Base-by-base conservation (phyloP, 1,284 basidiomycete genomes). In the Ustilago cynodontis region DNA sequence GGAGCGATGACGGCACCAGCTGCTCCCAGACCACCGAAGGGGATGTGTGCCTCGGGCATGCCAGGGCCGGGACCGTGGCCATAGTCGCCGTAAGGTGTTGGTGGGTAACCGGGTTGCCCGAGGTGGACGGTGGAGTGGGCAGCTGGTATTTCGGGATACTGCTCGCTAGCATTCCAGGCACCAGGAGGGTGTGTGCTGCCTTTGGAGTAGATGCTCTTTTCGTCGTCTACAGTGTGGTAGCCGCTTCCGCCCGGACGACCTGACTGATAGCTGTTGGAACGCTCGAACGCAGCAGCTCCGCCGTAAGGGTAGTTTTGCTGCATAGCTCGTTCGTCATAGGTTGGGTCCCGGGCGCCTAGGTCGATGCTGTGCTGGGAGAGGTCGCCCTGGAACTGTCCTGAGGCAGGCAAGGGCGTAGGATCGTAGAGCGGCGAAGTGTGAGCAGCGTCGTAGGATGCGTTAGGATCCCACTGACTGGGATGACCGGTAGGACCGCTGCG, bases 151-250 rank as follows among this genome's bases (percentile, higher is more conserved):
- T 69, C 56, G 10, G 61, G 49, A 29, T 74, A 74, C 0, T 61
- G 53, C 31, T 52, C 56, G 50, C 53, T 35, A 9, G 26, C 49
- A 45, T 61, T 59, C 61, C 61, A 76, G 7, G 54, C 45, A 20
- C 59, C 68, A 10, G 68, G 65, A 37, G 57, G 50, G 1, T 69
- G 66, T 24, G 60, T 61, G 65, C 65, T 69, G 55, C 51, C 39
- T 35, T 71, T 71, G 55, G 73, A 76, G 59, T 76, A 71, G 51
- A 71, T 28, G 57, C 73, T 76, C 65, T 76, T 76, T 20, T 76
- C 73, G 31, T 76, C 73, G 28, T 76, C 73, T 24, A 64, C 47
- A 2, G 53, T 47, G 22, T 65, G 50, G 49, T 65, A 66, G 54
- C 67, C 62, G 24, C 35, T 53, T 11, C 43, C 60, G 18, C 39